Conservation (phyloP, 2,329 filamentous ascomycete species). For the Lachnellula cervina region DNA sequence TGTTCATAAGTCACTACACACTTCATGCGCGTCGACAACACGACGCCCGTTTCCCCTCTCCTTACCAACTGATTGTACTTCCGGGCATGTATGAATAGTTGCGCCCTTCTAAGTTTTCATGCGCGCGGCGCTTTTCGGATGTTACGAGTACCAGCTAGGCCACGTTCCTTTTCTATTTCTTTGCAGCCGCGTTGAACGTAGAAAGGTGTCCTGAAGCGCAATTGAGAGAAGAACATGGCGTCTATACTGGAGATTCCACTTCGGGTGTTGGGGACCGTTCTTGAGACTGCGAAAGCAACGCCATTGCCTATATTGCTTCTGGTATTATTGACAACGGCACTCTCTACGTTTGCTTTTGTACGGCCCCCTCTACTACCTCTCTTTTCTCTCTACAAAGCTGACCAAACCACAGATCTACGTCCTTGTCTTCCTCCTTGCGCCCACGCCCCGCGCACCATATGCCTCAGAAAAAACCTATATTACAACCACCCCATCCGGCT, state of each 20-base stretch:
- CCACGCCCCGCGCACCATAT: conserved; percentile 68
- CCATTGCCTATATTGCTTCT: conserved; percentile 16
- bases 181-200: neutral
- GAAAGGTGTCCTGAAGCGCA: neutral
- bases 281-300: conserved; percentile 8
- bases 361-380: neutral
- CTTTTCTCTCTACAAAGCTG: neutral
- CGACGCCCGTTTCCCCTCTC: conserved; percentile 6
- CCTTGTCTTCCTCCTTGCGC: conserved; percentile 70
- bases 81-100: conserved; percentile 12
- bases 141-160: neutral
- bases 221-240: conserved; percentile 8
- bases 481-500: conserved; percentile 64
- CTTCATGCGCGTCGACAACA: neutral
- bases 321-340: conserved; percentile 6
- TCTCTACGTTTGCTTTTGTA: conserved; percentile 18
- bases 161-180: neutral
- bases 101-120: neutral
- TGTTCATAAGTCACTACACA: conserved; percentile 15
- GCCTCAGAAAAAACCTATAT: conserved; percentile 81
- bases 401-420: conserved; percentile 52
- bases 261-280: conserved; percentile 1
- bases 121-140: conserved; percentile 9
- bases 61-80: conserved; percentile 4
- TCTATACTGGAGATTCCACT: conserved; percentile 12